phyloP scores from a whole-genome alignment of 495 filamentous ascomycete genomes.

The Lepidopterella palustris region DNA sequence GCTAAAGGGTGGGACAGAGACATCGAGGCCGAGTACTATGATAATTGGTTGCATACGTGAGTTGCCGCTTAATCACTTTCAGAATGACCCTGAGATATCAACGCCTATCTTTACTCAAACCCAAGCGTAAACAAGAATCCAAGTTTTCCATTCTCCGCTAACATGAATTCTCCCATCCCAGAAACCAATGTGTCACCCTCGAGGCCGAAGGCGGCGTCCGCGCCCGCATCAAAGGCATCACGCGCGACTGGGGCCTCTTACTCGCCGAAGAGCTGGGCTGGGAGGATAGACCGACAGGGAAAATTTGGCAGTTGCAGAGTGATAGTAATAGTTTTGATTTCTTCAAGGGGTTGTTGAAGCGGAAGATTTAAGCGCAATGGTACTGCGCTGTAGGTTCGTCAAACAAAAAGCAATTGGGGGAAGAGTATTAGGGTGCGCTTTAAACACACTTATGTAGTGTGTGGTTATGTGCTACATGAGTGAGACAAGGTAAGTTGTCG shows the following conservation, averaged over 20 bases:
- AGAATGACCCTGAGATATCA: no score
- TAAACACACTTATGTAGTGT: no score
- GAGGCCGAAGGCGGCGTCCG: slow-evolving; percentile 72
- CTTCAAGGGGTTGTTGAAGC: slow-evolving; percentile 78
- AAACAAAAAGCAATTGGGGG: no score
- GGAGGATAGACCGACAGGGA: slow-evolving; percentile 67
- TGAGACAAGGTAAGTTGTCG: no score
- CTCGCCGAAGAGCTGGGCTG: slow-evolving; percentile 72
- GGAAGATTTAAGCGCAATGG: slow-evolving; percentile 61
- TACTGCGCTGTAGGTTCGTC: no score
- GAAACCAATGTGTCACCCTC: slow-evolving; percentile 77
- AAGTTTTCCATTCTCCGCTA: no score
- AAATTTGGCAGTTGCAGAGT: slow-evolving; percentile 78
- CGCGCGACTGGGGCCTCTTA: slow-evolving; percentile 78
- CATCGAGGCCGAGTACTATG: slow-evolving; percentile 76
- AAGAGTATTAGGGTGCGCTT: no score
- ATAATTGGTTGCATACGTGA: slow-evolving; percentile 74
- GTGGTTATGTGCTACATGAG: no score
- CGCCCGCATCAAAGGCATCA: slow-evolving; percentile 85
- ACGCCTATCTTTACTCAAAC: no score
- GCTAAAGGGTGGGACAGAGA: slow-evolving; percentile 61
- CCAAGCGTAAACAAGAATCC: no score
- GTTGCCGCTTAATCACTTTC: no score
- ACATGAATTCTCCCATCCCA: no score
- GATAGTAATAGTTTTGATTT: slow-evolving; percentile 99